Conservation (phyloP, 2,329 filamentous ascomycete genomes). For the Huntiella moniliformis region DNA sequence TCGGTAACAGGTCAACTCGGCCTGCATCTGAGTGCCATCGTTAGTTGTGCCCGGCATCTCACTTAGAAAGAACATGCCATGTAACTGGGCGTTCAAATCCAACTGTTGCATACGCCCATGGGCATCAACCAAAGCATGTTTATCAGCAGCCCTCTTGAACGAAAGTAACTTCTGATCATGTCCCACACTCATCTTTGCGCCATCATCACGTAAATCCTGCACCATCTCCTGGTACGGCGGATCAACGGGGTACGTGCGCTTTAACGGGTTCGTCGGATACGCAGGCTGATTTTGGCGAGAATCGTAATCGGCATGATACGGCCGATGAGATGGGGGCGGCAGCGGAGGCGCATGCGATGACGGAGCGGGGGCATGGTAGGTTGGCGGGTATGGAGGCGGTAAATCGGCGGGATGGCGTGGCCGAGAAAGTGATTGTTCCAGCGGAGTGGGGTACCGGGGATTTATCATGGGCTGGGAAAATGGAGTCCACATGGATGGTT, state of each 20-base stretch:
- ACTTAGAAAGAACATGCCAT: conserved; percentile 78
- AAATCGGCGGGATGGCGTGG: conserved; percentile 19
- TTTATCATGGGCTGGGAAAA: conserved; percentile 34
- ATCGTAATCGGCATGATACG: conserved; percentile 26
- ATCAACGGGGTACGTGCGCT: conserved; percentile 35
- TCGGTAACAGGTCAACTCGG: conserved; percentile 86
- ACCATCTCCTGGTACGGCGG: conserved; percentile 41
- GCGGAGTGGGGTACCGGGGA: conserved; percentile 27
- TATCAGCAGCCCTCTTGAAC: conserved; percentile 38
- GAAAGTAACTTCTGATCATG: conserved; percentile 43
- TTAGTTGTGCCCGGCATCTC: conserved; percentile 50
- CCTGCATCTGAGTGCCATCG: conserved; percentile 43
- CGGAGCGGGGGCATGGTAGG: conserved; percentile 23
- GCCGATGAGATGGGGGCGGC: conserved; percentile 1
- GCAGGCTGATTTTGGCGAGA: conserved; percentile 31
- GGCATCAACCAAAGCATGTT: conserved; percentile 40
- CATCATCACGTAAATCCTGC: conserved; percentile 40
- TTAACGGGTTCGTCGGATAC: conserved; percentile 30
- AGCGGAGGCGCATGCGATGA: conserved; percentile 1
- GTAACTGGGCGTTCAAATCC: conserved; percentile 54
- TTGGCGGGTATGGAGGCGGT: conserved; percentile 28
- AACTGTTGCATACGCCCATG: conserved; percentile 41
- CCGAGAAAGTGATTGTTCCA: conserved; percentile 30
- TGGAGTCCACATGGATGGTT: conserved; percentile 38
- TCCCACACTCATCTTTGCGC: conserved; percentile 36